These are phyloP conservation scores for Lycium ferocissimum DNA, from an alignment of 257 asterid genomes.

Conservation along the genomic window DNA sequence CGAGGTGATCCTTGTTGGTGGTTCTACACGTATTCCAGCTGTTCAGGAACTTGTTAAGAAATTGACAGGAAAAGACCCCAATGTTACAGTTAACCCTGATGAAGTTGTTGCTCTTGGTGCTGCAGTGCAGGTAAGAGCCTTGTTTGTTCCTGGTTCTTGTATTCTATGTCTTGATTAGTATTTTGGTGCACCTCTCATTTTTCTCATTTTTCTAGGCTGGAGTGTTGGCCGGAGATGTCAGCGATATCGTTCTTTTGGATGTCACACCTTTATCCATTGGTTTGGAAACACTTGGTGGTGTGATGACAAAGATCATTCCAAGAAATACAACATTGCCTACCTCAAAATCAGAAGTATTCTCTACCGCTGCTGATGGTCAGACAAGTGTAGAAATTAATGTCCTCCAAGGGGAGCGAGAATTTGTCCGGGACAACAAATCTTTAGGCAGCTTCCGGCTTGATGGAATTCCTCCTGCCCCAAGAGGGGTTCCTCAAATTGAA, in stretches of 20 bases:
- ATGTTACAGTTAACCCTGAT: conserved; percentile 95
- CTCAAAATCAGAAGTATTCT: conserved; percentile 96
- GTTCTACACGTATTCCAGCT: conserved; percentile 97
- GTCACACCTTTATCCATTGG: conserved; percentile 92
- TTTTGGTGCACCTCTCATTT: neutral
- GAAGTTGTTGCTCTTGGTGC: conserved; percentile 99
- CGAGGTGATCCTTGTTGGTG: conserved; percentile 95
- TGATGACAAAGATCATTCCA: conserved; percentile 95
- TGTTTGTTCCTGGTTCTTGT: neutral
- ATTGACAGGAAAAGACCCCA: conserved; percentile 95
- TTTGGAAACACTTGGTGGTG: conserved; percentile 98
- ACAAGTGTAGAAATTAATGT: conserved; percentile 97
- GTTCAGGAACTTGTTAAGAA: conserved; percentile 94
- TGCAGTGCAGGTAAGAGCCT: conserved; percentile 84
- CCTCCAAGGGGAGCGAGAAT: conserved; percentile 97
- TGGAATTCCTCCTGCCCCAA: conserved; percentile 98
- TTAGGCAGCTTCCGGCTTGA: conserved; percentile 97
- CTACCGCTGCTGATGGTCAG: conserved; percentile 99
- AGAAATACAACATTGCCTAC: conserved; percentile 95
- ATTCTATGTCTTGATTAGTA: neutral
- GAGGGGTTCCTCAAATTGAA: conserved; percentile 98
- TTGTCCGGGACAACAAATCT: conserved; percentile 96
- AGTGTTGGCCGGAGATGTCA: conserved; percentile 96
- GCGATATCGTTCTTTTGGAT: conserved; percentile 93
- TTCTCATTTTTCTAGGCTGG: conserved; percentile 71